Percentiles rank a stretch among this genome's conserved stretches.
phyloP scores from a whole-genome alignment of 2,329 filamentous ascomycete genomes.

The Seiridium unicorne region DNA sequence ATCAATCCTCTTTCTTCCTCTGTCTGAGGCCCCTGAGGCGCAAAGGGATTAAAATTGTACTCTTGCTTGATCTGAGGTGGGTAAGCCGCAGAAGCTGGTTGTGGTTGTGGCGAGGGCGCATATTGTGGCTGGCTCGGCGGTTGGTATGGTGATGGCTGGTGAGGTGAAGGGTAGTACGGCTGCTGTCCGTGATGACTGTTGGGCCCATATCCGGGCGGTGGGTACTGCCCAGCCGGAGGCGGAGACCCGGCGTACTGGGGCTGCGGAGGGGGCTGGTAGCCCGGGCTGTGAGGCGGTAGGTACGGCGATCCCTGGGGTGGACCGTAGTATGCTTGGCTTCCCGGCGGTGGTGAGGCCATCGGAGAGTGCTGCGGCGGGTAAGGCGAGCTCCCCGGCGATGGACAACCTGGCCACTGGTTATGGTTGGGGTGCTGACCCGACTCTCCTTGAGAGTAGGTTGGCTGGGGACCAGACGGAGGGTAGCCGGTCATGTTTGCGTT shows the following conservation, averaged over 20 bases:
- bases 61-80: neutral
- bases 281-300: neutral
- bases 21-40: neutral
- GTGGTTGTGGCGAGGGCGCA: neutral
- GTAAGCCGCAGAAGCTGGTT: neutral
- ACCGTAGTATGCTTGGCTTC: neutral
- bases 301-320: neutral
- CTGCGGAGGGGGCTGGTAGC: neutral
- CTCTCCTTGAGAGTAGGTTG: neutral
- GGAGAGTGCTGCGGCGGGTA: neutral
- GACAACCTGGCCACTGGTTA: neutral
- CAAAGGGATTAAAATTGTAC: neutral
- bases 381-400: neutral
- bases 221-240: conserved; percentile 5
- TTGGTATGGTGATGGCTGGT: neutral
- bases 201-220: neutral
- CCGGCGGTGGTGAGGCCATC: neutral
- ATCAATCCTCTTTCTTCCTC: conserved; percentile 4
- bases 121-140: neutral
- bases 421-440: neutral
- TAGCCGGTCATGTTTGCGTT: neutral
- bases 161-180: neutral
- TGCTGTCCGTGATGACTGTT: neutral
- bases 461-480: neutral
- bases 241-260: conserved; percentile 3